These are phyloP conservation scores for Hirsutella minnesotensis DNA, from an alignment of 2,329 filamentous ascomycete species.

Conservation along the genomic window DNA sequence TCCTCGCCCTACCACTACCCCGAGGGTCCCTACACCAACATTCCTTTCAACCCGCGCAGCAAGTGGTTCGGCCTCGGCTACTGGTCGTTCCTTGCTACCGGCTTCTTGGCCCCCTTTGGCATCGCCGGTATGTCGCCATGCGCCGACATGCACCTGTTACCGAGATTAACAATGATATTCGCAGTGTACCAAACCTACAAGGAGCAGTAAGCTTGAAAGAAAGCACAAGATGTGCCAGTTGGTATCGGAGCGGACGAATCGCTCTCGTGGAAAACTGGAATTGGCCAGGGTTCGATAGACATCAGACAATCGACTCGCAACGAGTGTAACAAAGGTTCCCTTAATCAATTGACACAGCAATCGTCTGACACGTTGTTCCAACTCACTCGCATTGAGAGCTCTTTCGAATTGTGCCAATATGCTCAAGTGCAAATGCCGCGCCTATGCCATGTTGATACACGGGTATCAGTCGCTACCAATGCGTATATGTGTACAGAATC, in stretches of 20 bases:
- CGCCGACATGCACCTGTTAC: background rate
- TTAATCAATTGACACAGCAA: slow-evolving; percentile 9
- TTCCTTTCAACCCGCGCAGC: slow-evolving; percentile 93
- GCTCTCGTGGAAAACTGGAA: background rate
- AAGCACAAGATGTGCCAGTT: slow-evolving; percentile 6
- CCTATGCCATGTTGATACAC: background rate
- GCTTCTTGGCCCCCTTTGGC: slow-evolving; percentile 51
- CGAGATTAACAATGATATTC: slow-evolving; percentile 2
- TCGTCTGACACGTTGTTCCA: background rate
- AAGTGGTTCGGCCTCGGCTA: slow-evolving; percentile 74
- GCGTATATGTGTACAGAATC: background rate
- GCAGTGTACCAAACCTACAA: slow-evolving; percentile 38
- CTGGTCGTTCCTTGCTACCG: slow-evolving; percentile 56
- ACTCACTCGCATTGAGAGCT: background rate
- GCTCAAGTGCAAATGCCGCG: too few species aligned
- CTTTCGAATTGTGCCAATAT: too few species aligned
- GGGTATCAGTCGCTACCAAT: background rate
- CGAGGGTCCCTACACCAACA: slow-evolving; percentile 86
- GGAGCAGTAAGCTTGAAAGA: slow-evolving; percentile 18
- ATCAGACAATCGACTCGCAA: slow-evolving; percentile 13
- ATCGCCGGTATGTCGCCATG: slow-evolving; percentile 42
- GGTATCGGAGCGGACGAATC: background rate
- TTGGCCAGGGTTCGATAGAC: slow-evolving; percentile 22
- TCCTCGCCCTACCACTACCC: slow-evolving; percentile 95
- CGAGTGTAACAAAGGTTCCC: slow-evolving; percentile 14